Evolutionary conservation across 2,329 filamentous ascomycete genomes (phyloP), one percentile per base, ranked within the genome.

Genomic region (Trichoderma sp.): DNA sequence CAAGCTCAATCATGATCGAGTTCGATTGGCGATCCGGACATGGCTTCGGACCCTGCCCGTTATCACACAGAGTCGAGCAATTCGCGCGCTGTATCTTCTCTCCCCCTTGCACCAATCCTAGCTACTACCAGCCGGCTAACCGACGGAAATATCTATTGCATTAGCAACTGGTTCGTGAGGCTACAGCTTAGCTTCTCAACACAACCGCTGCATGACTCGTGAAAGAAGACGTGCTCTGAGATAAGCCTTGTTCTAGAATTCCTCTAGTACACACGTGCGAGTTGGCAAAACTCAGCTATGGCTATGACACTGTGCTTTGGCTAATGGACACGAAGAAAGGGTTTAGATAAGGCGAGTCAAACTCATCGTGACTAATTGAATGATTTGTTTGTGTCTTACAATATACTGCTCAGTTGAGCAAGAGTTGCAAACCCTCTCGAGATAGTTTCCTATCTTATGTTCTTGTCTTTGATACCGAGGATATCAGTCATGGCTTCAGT

Each of bases 201-300:
- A 58, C 23, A 68, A 58, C 34, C 26, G 65, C 53, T 32, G 2
- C 65, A 68, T 68, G 65, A 68, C 65, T 68, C 65, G 65, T 32
- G 53, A 58, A 53, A 9, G 63, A 20, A 17, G 34, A 43, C 17
- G 53, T 23, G 53, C 47, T 58, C 15, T 58, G 55, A 26, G 65
- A 68, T 68, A 68, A 68, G 65, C 43, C 34, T 68, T 57, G 65
- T 68, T 68, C 65, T 68, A 43, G 65, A 68, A 68, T 68, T 57
- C 34, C 43, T 26, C 39, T 32, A n/a, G 20, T 7, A 34, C 26
- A 43, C 23, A 47, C 13, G 23, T 55, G 50, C 63, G 63, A n/a
- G 63, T 20, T 30, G 12, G 34, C 26, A 17, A 20, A 6, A 65
- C 9, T 20, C 23, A 30, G 13, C n/a, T 34, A n/a, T 32, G 17